These are phyloP conservation scores for Cordyceps militaris DNA, from an alignment of 2,329 filamentous ascomycete genomes.

Conservation along the genomic window DNA sequence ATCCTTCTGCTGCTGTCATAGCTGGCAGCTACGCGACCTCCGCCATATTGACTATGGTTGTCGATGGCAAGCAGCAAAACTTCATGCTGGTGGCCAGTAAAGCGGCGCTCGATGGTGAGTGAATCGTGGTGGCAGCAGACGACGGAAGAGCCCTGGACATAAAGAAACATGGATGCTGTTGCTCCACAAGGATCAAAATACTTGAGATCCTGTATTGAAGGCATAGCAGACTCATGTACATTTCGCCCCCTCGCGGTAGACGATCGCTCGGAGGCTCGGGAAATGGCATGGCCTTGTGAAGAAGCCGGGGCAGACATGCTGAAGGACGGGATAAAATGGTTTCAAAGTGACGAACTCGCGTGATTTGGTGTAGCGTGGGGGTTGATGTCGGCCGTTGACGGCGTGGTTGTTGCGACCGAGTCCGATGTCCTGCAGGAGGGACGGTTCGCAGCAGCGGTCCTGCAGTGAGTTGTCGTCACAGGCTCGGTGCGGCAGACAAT, in stretches of 20 bases:
- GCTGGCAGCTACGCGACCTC: slow-evolving; percentile 81
- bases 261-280: slow-evolving; percentile 50
- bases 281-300: slow-evolving; percentile 52
- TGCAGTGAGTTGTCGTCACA: slow-evolving; percentile 18
- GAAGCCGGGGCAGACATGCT: slow-evolving; percentile 52
- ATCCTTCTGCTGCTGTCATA: slow-evolving; percentile 87
- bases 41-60: slow-evolving; percentile 80
- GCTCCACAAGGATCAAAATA: slow-evolving; percentile 83
- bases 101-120: slow-evolving; percentile 78
- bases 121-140: slow-evolving; percentile 91
- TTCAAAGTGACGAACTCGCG: not conserved
- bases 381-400: slow-evolving; percentile 13
- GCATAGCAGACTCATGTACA: slow-evolving; percentile 39
- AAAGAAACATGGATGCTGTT: slow-evolving; percentile 84
- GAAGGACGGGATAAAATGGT: slow-evolving; percentile 29
- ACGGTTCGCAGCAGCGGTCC: slow-evolving; percentile 16
- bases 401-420: not conserved
- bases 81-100: slow-evolving; percentile 75
- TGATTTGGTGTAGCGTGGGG: slow-evolving; percentile 11
- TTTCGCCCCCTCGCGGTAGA: slow-evolving; percentile 39
- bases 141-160: slow-evolving; percentile 73
- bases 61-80: slow-evolving; percentile 82
- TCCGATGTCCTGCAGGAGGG: slow-evolving; percentile 19
- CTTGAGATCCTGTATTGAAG: slow-evolving; percentile 40
- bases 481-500: slow-evolving; percentile 18